Evolutionary conservation across 2,329 filamentous ascomycete genomes (phyloP), one percentile per base, ranked within the genome.

Genomic region (Diaporthe caulivora): DNA sequence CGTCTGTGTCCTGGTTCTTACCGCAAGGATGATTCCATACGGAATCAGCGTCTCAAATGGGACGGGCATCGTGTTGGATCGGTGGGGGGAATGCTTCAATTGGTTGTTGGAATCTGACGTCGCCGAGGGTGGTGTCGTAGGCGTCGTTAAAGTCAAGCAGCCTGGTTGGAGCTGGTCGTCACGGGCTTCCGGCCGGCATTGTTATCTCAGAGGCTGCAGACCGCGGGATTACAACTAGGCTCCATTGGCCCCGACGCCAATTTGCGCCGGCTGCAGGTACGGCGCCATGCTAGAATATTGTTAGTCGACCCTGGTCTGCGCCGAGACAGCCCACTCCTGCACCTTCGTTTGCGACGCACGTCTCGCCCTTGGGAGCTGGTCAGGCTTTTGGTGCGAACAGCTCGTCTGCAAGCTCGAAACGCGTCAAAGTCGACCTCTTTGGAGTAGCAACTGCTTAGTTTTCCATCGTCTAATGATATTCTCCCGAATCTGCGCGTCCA

Each of bases 11-110:
- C 47, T 26, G 17, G 10, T 21, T 2, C 89, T 82, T 87, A 92
- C 90, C 80, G 83, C 86, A 78, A 90, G 82, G 82, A 92, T 89
- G 86, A 92, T 91, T 82, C 84, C 90, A 82, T 92, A 92, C 55
- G 90, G 90, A 82, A 92, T 85, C 77, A 92, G 80, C 65, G 89
- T 84, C 83, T 92, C 90, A 83, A 92, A 92, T 62, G 90, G 90
- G 76, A 92, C 83, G 74, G 88, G 88, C 90, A 92, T 92, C 70
- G 80, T 82, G 82, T 17, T 53, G 62, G 47, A 31, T 37, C 47
- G 47, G 47, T 67, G 15, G 51, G 31, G 9, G 21, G n/a, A 44
- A 10, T 21, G 47, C 17, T 53, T 49, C n/a, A 15, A 53, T 51
- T 53, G 47, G 31, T 40, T 40, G n/a, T 37, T 40, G n/a, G 62